Base-by-base conservation (phyloP, 83 land plant species). In the Picea abies region DNA sequence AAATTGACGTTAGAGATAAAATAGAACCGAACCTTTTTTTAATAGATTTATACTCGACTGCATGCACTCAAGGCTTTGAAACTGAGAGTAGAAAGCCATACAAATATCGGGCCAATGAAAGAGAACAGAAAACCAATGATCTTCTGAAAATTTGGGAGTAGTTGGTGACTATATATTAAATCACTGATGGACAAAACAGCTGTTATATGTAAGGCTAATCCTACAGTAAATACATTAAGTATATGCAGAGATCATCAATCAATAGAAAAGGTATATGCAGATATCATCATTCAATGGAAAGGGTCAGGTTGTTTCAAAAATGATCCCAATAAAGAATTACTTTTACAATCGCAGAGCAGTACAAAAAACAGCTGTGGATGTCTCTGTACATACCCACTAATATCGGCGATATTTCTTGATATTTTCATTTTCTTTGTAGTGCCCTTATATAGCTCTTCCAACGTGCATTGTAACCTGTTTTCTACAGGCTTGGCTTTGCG, bases 341-440 rank as follows among this genome's bases (percentile, higher is more conserved):
- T 11, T 60, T 61, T 25, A 63, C 19, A 10, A 20, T 37, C 1
- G 19, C n/a, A 83, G 32, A 78, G 15, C 23, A 60, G 22, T 17
- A 62, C 6, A 37, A 37, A 22, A 47, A 47, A 60, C 26, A 29
- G 37, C 12, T 62, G 6, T n/a, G 20, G 49, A n/a, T 44, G 26
- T 7, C 52, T 58, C 63, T n/a, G 52, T 22, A 86, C 90, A 79
- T 88, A 93, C 96, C 96, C 96, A 63, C 79, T 88, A 3, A 84
- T 73, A 81, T 95, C 97, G 19, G 84, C 68, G 64, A 92, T 87
- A 72, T 89, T 86, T 83, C 96, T 84, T 5, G 96, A 93, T 7
- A 94, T 94, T 83, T 93, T 93, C 94, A 94, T 93, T 90, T 93
- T 93, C 90, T 93, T 91, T 35, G 92, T 91, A 47, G 92, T 79